Evolutionary conservation across 1,139 yeast species (phyloP).

Genomic region (Yamadazyma mexicana): DNA sequence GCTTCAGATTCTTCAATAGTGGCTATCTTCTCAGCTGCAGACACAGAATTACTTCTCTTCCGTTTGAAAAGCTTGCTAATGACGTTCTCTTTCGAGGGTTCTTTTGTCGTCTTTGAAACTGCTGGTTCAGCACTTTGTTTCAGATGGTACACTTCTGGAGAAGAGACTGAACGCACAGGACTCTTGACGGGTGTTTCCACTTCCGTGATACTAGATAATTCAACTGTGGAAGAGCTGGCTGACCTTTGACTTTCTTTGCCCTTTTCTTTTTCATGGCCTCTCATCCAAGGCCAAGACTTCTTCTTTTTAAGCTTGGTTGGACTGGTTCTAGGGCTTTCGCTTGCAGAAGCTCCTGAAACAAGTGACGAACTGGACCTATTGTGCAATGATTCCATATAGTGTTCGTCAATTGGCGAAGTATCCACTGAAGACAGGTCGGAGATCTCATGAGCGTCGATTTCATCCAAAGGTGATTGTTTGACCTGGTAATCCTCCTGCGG

Average conservation of each 20-base stretch:
- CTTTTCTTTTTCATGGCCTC: slow-evolving; percentile 9
- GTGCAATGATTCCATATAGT: slow-evolving; percentile 2
- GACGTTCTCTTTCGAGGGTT: slow-evolving; percentile 36
- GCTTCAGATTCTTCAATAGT: slow-evolving; percentile 34
- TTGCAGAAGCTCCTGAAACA: slow-evolving; percentile 9
- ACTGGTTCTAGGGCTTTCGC: slow-evolving; percentile 6
- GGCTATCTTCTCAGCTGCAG: slow-evolving; percentile 9
- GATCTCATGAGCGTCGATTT: slow-evolving; percentile 16
- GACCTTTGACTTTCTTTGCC: slow-evolving; percentile 12
- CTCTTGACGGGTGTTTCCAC: slow-evolving; percentile 6
- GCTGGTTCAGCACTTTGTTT: neutral
- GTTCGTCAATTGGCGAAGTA: slow-evolving; percentile 9
- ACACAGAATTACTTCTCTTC: slow-evolving; percentile 27
- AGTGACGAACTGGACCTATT: slow-evolving; percentile 13
- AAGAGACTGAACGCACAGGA: slow-evolving; percentile 16
- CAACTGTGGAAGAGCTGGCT: slow-evolving; percentile 16
- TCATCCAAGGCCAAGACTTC: slow-evolving; percentile 20
- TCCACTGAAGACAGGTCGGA: slow-evolving; percentile 18
- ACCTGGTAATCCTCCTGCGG: neutral
- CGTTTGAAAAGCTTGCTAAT: slow-evolving; percentile 47
- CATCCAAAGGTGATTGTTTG: slow-evolving; percentile 10
- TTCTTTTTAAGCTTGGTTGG: slow-evolving; percentile 16
- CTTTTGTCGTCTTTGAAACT: neutral
- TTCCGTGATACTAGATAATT: slow-evolving; percentile 14
- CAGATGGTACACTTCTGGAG: slow-evolving; percentile 14